Percentiles rank a stretch among this genome's conserved stretches.
Evolutionary conservation across 2,329 filamentous ascomycete genomes (phyloP).

Genomic region (Akanthomyces dipterigenus): DNA sequence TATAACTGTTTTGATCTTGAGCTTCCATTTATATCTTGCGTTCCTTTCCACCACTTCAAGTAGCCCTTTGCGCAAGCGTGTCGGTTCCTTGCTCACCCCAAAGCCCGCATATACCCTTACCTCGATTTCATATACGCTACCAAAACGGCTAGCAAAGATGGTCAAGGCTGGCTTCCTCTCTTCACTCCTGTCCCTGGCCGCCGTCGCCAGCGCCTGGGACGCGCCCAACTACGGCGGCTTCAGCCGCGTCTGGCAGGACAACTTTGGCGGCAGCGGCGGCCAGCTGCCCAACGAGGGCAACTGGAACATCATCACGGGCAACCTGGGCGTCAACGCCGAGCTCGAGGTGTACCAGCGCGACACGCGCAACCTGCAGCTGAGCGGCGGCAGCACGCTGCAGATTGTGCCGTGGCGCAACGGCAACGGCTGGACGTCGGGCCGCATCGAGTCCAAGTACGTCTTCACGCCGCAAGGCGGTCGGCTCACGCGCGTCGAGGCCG

Average conservation of each 20-base stretch:
- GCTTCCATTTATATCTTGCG: background rate
- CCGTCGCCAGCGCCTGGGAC: conserved; percentile 28
- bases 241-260: conserved; percentile 35
- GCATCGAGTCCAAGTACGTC: conserved; percentile 43
- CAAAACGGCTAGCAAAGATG: conserved; percentile 17
- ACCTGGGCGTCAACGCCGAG: conserved; percentile 45
- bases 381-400: conserved; percentile 43
- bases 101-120: background rate
- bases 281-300: conserved; percentile 25
- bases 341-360: conserved; percentile 41
- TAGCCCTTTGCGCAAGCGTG: background rate
- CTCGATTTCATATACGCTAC: background rate
- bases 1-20: background rate
- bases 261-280: conserved; percentile 33
- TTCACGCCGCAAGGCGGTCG: conserved; percentile 40
- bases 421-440: conserved; percentile 46
- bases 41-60: background rate
- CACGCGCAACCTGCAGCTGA: conserved; percentile 42
- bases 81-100: background rate
- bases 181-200: conserved; percentile 23
- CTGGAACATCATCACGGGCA: conserved; percentile 36
- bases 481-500: conserved; percentile 39
- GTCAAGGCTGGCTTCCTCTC: conserved; percentile 17
- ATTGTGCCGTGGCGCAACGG: conserved; percentile 39
- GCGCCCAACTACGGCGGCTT: conserved; percentile 34